Conservation (phyloP, 495 filamentous ascomycete species). For the Glonium stellatum region DNA sequence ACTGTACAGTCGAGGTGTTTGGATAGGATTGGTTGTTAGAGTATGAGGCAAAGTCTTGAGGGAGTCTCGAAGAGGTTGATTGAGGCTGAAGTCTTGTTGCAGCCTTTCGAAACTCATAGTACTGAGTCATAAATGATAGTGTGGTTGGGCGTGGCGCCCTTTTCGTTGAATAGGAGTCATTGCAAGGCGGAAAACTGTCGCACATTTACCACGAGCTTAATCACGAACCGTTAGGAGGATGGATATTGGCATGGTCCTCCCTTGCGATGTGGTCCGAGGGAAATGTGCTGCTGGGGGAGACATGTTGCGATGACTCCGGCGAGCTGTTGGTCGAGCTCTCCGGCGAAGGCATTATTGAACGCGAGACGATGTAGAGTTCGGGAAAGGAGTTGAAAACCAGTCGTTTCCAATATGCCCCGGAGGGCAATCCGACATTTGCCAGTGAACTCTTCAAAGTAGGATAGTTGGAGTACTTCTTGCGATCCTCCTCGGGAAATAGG, state of each 20-base stretch:
- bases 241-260: neutral
- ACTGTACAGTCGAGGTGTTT: too few relatives aligned
- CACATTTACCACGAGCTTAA: neutral
- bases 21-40: too few relatives aligned
- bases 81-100: too few relatives aligned
- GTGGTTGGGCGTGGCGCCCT: too few relatives aligned
- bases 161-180: too few relatives aligned
- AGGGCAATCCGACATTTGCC: constrained; percentile 35
- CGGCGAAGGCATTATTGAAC: constrained; percentile 18
- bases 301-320: constrained; percentile 28
- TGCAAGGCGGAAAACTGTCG: too few relatives aligned
- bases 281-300: constrained; percentile 23
- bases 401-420: constrained; percentile 33
- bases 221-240: neutral
- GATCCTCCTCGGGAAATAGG: constrained; percentile 33
- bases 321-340: constrained; percentile 26
- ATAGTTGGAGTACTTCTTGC: constrained; percentile 26
- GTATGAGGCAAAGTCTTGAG: too few relatives aligned
- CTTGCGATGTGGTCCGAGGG: neutral
- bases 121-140: too few relatives aligned
- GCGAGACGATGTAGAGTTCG: constrained; percentile 36
- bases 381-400: constrained; percentile 33
- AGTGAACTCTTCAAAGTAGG: constrained; percentile 35
- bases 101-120: too few relatives aligned
- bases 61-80: too few relatives aligned